phyloP scores from a whole-genome alignment of 2,329 filamentous ascomycete species.

The Alternaria tenuissima region DNA sequence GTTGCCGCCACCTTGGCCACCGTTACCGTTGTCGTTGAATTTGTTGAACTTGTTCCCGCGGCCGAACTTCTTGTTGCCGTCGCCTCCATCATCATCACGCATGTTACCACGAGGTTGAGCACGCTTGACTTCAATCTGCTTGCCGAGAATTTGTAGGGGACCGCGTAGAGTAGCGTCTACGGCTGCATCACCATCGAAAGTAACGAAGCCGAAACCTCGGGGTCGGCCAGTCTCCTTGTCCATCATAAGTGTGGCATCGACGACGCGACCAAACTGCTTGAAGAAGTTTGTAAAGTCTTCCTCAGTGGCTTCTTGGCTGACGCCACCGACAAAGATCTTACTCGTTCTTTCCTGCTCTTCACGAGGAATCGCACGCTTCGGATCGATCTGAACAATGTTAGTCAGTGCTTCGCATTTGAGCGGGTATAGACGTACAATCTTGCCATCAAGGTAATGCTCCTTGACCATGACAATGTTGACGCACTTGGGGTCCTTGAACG shows the following conservation, averaged over 20 bases:
- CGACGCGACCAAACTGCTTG: constrained; percentile 92
- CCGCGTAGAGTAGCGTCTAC: constrained; percentile 89
- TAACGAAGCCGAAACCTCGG: constrained; percentile 96
- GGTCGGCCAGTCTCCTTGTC: constrained; percentile 99
- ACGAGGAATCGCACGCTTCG: constrained; percentile 94
- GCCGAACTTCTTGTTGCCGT: constrained; percentile 65
- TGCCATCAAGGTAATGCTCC: constrained; percentile 96
- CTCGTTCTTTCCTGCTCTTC: constrained; percentile 98
- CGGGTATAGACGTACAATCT: constrained; percentile 77
- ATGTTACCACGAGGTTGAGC: constrained; percentile 95
- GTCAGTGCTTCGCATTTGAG: constrained; percentile 22
- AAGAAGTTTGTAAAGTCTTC: constrained; percentile 97
- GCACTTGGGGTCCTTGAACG: constrained; percentile 96
- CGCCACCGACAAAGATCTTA: constrained; percentile 98
- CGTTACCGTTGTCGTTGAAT: constrained; percentile 48
- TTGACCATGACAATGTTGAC: constrained; percentile 99
- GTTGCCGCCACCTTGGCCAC: constrained; percentile 54
- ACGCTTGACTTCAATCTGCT: constrained; percentile 98
- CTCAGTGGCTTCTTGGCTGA: constrained; percentile 96
- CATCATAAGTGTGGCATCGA: constrained; percentile 99
- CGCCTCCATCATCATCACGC: constrained; percentile 79
- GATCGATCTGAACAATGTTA: constrained; percentile 78
- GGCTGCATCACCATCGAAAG: constrained; percentile 93
- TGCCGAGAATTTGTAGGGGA: constrained; percentile 90
- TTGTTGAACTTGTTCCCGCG: constrained; percentile 49